These are phyloP conservation scores for Thraustochytrium sp. DNA, from an alignment of 352 stramenopile genomes.

Conservation along the genomic window DNA sequence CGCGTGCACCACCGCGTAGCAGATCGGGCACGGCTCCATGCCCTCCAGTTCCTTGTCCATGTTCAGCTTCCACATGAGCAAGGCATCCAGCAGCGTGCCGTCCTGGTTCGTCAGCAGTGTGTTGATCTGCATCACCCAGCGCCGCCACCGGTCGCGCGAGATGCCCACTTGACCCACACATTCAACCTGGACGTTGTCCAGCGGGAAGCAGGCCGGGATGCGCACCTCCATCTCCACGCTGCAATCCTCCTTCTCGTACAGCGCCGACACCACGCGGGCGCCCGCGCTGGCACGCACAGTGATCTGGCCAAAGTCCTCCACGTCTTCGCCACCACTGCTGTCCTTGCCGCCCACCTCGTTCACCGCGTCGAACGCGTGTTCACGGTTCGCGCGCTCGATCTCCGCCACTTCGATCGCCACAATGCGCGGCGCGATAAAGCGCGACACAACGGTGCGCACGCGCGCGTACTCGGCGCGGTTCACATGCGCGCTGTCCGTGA, in stretches of 20 bases:
- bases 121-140: conserved; percentile 85
- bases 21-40: conserved; percentile 76
- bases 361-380: conserved; percentile 12
- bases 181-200: conserved; percentile 79
- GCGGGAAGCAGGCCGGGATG: conserved; percentile 74
- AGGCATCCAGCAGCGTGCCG: conserved; percentile 76
- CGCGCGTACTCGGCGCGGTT: not conserved
- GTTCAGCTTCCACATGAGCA: conserved; percentile 81
- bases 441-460: not conserved
- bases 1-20: conserved; percentile 69
- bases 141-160: conserved; percentile 76
- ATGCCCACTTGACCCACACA: conserved; percentile 82
- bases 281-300: conserved; percentile 49
- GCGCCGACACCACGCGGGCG: conserved; percentile 76
- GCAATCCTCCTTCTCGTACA: conserved; percentile 86
- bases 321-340: not conserved
- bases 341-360: not conserved
- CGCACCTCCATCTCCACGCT: conserved; percentile 78
- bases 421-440: not conserved
- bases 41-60: conserved; percentile 72
- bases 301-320: conserved; percentile 1
- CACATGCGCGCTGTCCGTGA: conserved; percentile 1
- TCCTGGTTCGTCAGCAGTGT: conserved; percentile 68
- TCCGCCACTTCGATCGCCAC: conserved; percentile 13
- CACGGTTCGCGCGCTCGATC: not conserved